phyloP scores from a whole-genome alignment of 495 filamentous ascomycete genomes.

The Neurospora sp. region DNA sequence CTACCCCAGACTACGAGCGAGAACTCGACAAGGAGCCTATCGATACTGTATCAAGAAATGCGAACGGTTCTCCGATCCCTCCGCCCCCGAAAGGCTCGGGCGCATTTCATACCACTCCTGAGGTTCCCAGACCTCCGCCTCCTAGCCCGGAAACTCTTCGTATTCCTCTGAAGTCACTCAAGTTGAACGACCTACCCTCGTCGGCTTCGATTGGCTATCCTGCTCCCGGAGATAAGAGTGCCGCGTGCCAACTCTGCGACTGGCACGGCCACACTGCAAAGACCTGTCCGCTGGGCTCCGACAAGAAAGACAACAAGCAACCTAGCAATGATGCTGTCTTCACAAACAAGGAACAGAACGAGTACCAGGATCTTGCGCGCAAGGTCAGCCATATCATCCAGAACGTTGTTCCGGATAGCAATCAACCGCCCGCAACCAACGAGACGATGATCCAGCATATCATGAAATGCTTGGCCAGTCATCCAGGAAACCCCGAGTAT shows the following conservation, averaged over 20 bases:
- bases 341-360: slow-evolving; percentile 1
- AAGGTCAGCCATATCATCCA: not conserved
- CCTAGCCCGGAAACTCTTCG: not conserved
- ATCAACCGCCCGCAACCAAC: slow-evolving; percentile 5
- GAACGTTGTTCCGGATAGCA: slow-evolving; percentile 2
- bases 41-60: not conserved
- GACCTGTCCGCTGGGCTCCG: not conserved
- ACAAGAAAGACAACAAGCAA: not conserved
- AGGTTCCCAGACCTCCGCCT: not conserved
- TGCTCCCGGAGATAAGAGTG: not conserved
- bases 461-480: not conserved
- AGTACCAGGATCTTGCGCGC: slow-evolving; percentile 2
- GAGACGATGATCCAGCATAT: slow-evolving; percentile 6
- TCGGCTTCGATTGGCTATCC: not conserved
- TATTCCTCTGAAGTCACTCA: not conserved
- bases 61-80: not conserved
- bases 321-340: not conserved
- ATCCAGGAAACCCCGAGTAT: not conserved
- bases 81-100: not conserved
- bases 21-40: not conserved
- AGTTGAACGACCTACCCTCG: not conserved
- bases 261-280: not conserved
- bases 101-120: not conserved
- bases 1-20: not conserved
- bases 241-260: not conserved